phyloP scores from a whole-genome alignment of 2,329 filamentous ascomycete genomes.

The Hypomyces rosellus region DNA sequence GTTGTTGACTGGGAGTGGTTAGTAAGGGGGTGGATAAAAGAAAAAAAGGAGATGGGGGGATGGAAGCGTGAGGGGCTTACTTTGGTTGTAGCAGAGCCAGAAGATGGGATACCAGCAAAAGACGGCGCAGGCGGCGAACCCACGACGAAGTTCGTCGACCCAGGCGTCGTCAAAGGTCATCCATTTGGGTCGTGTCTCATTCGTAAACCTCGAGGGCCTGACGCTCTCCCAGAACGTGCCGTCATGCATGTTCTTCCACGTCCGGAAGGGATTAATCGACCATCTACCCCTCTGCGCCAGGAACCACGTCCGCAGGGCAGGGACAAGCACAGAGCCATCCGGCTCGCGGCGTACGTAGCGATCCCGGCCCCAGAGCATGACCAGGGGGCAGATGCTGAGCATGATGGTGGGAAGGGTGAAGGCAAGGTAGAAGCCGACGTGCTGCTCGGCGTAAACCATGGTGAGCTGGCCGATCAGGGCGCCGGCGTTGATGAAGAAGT shows the following conservation, averaged over 20 bases:
- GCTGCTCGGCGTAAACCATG: conserved; percentile 41
- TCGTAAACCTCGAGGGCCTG: too few species aligned
- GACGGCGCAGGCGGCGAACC: too few species aligned
- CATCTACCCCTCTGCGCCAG: too few species aligned
- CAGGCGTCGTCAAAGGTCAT: too few species aligned
- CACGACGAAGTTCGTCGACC: too few species aligned
- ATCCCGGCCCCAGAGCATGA: conserved; percentile 54
- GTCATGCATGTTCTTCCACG: too few species aligned
- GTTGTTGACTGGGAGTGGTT: conserved; percentile 21
- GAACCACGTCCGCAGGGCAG: too few species aligned
- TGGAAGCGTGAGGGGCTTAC: conserved; percentile 17
- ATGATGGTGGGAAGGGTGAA: conserved; percentile 40
- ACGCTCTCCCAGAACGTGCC: too few species aligned
- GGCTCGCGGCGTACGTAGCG: conserved; percentile 52
- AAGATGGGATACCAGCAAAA: conserved; percentile 35
- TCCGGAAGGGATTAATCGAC: too few species aligned
- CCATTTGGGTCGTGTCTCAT: too few species aligned
- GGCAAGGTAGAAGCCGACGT: conserved; percentile 44
- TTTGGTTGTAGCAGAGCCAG: conserved; percentile 46
- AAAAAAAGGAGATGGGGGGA: conserved; percentile 46
- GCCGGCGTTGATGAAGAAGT: conserved; percentile 49
- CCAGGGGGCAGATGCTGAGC: conserved; percentile 37
- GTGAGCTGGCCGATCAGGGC: conserved; percentile 45
- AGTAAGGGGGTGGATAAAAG: conserved; percentile 54
- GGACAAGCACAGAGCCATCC: too few species aligned